Conservation (phyloP, 495 filamentous ascomycete species). For the Cladorrhinum samala region DNA sequence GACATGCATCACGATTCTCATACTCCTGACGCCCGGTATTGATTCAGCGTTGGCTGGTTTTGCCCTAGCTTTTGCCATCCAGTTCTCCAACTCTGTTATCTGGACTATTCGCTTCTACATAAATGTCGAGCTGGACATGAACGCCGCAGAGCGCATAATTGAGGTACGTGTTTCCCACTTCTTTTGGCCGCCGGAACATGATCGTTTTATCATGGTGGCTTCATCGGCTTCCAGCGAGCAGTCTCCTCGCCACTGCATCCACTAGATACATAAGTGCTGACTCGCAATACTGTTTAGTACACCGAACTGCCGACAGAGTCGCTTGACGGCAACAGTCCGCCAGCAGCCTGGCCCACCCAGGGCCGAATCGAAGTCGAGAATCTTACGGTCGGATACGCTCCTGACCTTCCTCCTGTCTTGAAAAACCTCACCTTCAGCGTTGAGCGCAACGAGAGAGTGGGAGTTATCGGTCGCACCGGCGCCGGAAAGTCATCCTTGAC, state of each 20-base stretch:
- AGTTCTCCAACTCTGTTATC: conserved; percentile 46
- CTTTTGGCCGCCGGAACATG: no score
- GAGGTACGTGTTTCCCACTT: no score
- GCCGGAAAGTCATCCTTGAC: conserved; percentile 40
- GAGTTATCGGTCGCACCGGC: conserved; percentile 48
- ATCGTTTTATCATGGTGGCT: no score
- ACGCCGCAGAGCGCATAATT: conserved; percentile 34
- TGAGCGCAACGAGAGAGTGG: conserved; percentile 36
- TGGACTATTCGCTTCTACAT: conserved; percentile 46
- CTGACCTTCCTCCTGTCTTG: conserved; percentile 37
- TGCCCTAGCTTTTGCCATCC: conserved; percentile 44
- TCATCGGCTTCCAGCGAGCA: no score
- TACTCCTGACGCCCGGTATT: conserved; percentile 47
- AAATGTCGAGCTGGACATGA: conserved; percentile 39
- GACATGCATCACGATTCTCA: no score
- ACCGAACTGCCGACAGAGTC: conserved; percentile 35
- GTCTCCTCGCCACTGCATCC: no score
- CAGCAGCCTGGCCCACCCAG: conserved; percentile 40
- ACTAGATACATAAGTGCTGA: no score
- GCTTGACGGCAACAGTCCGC: conserved; percentile 25
- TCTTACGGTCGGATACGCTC: conserved; percentile 35
- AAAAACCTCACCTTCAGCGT: conserved; percentile 38
- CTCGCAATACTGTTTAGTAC: no score
- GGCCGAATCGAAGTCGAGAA: conserved; percentile 36
- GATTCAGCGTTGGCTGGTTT: conserved; percentile 59